These are phyloP conservation scores for Kuraishia hungarica DNA, from an alignment of 805 yeast genomes.

Conservation along the genomic window DNA sequence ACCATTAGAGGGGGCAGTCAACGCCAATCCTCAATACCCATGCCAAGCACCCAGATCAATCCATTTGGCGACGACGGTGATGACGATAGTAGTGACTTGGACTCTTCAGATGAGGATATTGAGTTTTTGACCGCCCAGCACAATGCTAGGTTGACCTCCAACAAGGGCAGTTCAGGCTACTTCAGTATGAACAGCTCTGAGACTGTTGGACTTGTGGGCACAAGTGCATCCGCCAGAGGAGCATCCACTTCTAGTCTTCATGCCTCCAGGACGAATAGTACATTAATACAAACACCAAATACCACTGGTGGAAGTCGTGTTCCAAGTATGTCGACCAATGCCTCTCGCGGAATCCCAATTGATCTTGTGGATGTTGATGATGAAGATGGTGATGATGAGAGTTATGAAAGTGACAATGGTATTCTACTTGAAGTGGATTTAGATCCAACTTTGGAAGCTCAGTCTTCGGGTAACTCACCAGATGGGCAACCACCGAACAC, in stretches of 20 bases:
- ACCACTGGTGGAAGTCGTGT: neutral
- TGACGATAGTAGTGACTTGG: conserved; percentile 1
- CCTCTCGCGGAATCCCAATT: neutral
- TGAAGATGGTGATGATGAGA: neutral
- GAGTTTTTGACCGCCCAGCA: conserved; percentile 1
- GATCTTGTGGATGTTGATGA: neutral
- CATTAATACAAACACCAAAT: neutral
- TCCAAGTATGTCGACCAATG: neutral
- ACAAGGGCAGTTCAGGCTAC: neutral
- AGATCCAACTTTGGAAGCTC: neutral
- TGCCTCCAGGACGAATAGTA: neutral
- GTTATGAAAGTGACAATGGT: neutral
- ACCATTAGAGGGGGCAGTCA: too few species aligned
- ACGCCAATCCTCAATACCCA: neutral
- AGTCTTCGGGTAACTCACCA: neutral
- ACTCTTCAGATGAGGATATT: conserved; percentile 2
- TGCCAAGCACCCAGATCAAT: neutral
- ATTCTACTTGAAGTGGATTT: conserved; percentile 1
- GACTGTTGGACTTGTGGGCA: neutral
- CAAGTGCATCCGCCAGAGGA: neutral
- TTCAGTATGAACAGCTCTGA: neutral
- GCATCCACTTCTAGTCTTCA: neutral
- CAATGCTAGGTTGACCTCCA: neutral
- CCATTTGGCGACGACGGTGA: neutral
- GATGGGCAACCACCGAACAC: neutral